Conservation (phyloP, 495 filamentous ascomycete species). For the Penicillium cosmopolitanum region DNA sequence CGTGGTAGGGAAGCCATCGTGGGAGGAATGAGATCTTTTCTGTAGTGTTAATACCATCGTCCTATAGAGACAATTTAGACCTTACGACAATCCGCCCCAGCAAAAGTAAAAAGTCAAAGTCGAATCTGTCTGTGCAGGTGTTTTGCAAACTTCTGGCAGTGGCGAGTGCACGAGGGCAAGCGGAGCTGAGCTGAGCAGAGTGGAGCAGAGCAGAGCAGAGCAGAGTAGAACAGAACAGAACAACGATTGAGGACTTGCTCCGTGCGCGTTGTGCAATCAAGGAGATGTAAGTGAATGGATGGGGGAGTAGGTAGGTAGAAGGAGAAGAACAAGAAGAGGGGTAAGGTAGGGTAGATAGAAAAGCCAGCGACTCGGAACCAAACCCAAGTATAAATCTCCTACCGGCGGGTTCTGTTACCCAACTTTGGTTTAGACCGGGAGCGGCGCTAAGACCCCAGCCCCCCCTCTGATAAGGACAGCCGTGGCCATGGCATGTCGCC, state of each 20-base stretch:
- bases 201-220: background rate
- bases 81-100: slow-evolving; percentile 51
- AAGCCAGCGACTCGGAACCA: background rate
- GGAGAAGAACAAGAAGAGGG: background rate
- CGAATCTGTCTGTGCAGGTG: slow-evolving; percentile 1
- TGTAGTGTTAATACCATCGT: slow-evolving; percentile 58
- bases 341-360: background rate
- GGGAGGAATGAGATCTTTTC: slow-evolving; percentile 43
- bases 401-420: background rate
- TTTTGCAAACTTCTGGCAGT: background rate
- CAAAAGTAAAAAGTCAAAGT: slow-evolving; percentile 19
- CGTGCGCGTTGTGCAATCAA: background rate
- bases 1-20: slow-evolving; percentile 67
- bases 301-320: background rate
- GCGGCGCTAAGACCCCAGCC: no score
- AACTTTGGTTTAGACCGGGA: background rate
- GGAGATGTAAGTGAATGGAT: background rate
- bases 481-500: no score
- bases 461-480: no score
- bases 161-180: no score
- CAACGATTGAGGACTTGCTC: background rate
- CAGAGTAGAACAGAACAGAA: background rate
- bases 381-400: background rate
- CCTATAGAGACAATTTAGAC: slow-evolving; percentile 42
- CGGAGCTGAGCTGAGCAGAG: background rate